Percentiles rank a stretch among this genome's conserved stretches.
phyloP scores from a whole-genome alignment of 2,329 filamentous ascomycete genomes.

The Daldinia eschscholtzii region DNA sequence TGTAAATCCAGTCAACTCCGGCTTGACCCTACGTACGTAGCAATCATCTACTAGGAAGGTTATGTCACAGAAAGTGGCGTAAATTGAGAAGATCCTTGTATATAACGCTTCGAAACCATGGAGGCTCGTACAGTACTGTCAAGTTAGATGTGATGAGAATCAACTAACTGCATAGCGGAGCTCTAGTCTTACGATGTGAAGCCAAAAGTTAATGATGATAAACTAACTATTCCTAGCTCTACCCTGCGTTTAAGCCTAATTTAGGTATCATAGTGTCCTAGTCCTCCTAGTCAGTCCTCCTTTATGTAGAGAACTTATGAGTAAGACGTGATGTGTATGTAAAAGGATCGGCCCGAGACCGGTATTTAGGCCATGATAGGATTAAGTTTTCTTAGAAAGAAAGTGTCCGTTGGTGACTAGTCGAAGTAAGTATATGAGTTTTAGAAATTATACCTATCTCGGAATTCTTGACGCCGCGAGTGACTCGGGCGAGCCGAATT shows the following conservation, averaged over 20 bases:
- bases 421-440: constrained; percentile 14
- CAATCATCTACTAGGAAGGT: background rate
- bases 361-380: constrained; percentile 11
- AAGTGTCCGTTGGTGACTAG: constrained; percentile 31
- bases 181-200: background rate
- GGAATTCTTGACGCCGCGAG: constrained; percentile 19
- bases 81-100: background rate
- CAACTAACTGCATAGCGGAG: constrained; percentile 23
- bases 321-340: constrained; percentile 9
- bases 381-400: constrained; percentile 18
- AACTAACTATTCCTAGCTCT: constrained; percentile 2
- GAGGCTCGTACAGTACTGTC: background rate
- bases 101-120: background rate
- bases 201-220: constrained; percentile 13
- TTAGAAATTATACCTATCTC: constrained; percentile 18
- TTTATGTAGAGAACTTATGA: constrained; percentile 17
- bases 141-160: constrained; percentile 15
- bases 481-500: constrained; percentile 17
- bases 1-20: constrained; percentile 11
- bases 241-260: constrained; percentile 6
- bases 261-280: constrained; percentile 4
- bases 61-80: background rate
- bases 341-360: constrained; percentile 38
- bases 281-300: constrained; percentile 1
- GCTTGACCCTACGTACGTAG: constrained; percentile 7